Evolutionary conservation across 2,329 filamentous ascomycete genomes (phyloP).

Genomic region (Phoma sp.): DNA sequence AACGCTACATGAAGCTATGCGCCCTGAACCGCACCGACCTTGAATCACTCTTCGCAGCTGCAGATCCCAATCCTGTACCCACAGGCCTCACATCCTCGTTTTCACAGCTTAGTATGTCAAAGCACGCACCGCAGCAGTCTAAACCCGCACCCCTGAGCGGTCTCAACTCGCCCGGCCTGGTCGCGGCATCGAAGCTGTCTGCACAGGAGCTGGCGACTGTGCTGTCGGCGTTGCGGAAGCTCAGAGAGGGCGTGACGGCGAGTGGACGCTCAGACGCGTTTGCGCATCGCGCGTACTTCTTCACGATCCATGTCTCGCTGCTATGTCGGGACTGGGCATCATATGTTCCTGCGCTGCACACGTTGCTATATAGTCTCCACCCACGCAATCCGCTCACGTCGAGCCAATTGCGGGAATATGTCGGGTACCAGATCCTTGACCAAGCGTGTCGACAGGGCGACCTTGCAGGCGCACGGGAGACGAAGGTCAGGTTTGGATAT

Average conservation of each 20-base stretch:
- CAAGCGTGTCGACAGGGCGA: conserved; percentile 83
- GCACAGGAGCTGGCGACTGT: conserved; percentile 71
- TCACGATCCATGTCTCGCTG: conserved; percentile 84
- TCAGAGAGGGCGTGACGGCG: conserved; percentile 87
- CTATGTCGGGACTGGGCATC: conserved; percentile 82
- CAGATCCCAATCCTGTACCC: conserved; percentile 53
- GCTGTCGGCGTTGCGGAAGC: conserved; percentile 84
- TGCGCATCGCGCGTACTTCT: conserved; percentile 86
- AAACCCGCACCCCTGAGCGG: conserved; percentile 9
- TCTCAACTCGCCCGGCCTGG: conserved; percentile 30
- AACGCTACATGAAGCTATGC: conserved; percentile 89
- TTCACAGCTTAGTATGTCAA: conserved; percentile 25
- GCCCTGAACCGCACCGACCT: conserved; percentile 76
- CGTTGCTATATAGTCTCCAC: conserved; percentile 77
- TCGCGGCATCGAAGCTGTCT: conserved; percentile 37
- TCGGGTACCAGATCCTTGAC: conserved; percentile 83
- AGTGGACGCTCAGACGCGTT: conserved; percentile 79
- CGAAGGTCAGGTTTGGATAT: conserved; percentile 67
- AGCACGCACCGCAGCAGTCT: conserved; percentile 25
- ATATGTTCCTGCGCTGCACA: conserved; percentile 84
- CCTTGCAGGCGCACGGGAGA: conserved; percentile 72
- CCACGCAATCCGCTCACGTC: conserved; percentile 69
- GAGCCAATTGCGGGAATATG: conserved; percentile 78
- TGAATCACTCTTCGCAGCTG: conserved; percentile 71
- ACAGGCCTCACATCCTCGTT: conserved; percentile 15